Evolutionary conservation across 306 rosid genomes (phyloP), one percentile per base, ranked within the genome.

Genomic region (Ochetophila trinervis): DNA sequence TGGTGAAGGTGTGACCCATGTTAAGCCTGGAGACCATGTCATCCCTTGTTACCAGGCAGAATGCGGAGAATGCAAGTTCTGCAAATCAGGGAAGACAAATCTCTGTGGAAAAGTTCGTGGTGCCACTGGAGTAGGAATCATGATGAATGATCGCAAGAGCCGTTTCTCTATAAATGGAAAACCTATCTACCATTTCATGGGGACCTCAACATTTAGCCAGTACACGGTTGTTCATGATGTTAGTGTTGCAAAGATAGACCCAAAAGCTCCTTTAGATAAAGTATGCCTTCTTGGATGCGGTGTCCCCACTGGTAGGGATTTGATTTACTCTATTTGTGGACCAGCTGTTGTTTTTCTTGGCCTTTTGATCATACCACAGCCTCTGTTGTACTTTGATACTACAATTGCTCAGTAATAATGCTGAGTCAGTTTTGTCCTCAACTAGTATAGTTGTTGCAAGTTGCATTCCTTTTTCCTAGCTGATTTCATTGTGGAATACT

Each of bases 201-300:
- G 98, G 67, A 91, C 96, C 54, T 91, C 96, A n/a, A 89, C 96
- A 13, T 91, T 91, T 73, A 91, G 95, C 83, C 96, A 91, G 67
- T 91, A 85, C 72, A 91, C 98, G 3, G 98, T 91, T 76, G 92
- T 91, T 57, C 98, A 91, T 68, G 96, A 87, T 85, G 98, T 91
- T 55, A 87, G 98, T 51, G 96, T 91, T 13, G 98, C 96, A 65
- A 91, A 91, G 85, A 87, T 89, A 64, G 85, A 91, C 69, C 92
- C 90, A 4, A 54, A 5, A 13, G 98, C 98, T 75, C 92, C 98
- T 55, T 60, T 89, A 66, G 95, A 87, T 1, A 91, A 89, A 84
- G 96, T 91, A n/a, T 91, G 96, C 76, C 96, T 89, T 63, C 98
- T 91, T 42, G 97, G 97, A 44, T 88, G 97, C 54, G 97, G 97